A percentile compares a stretch with the other conserved stretches of the same genome.
Conservation (phyloP, 257 asterid species). For the Penstemon newberryi region DNA sequence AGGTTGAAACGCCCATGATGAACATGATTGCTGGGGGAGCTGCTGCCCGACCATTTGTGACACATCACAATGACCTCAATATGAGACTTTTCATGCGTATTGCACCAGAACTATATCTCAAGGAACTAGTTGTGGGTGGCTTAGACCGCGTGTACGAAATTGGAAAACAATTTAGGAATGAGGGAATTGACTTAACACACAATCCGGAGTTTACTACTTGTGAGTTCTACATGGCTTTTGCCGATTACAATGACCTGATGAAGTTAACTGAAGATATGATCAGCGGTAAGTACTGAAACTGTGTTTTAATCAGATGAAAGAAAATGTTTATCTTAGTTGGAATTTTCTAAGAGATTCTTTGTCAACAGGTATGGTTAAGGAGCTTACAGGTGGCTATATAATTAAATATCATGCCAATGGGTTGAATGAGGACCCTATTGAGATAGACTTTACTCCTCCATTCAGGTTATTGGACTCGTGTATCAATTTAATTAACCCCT, state of each 20-base stretch:
- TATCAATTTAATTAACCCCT: background rate
- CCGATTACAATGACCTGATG: slow-evolving; percentile 89
- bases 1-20: slow-evolving; percentile 98
- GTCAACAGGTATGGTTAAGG: slow-evolving; percentile 79
- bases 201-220: slow-evolving; percentile 97
- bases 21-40: slow-evolving; percentile 88
- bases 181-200: slow-evolving; percentile 90
- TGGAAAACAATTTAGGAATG: slow-evolving; percentile 88
- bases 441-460: slow-evolving; percentile 97
- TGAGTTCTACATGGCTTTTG: slow-evolving; percentile 90
- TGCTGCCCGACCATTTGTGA: slow-evolving; percentile 85
- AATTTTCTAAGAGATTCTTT: background rate
- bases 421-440: slow-evolving; percentile 65
- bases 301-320: slow-evolving; percentile 29
- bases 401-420: slow-evolving; percentile 91
- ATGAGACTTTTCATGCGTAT: slow-evolving; percentile 82
- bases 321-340: background rate
- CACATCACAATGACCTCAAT: slow-evolving; percentile 83
- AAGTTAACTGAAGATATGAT: slow-evolving; percentile 79
- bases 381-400: slow-evolving; percentile 82
- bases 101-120: slow-evolving; percentile 86
- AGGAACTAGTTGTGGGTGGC: slow-evolving; percentile 90
- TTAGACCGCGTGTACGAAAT: slow-evolving; percentile 89
- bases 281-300: slow-evolving; percentile 36
- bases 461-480: slow-evolving; percentile 57